Conservation (phyloP, 108 stramenopile genomes). For the Discostella pseudostelligera region DNA sequence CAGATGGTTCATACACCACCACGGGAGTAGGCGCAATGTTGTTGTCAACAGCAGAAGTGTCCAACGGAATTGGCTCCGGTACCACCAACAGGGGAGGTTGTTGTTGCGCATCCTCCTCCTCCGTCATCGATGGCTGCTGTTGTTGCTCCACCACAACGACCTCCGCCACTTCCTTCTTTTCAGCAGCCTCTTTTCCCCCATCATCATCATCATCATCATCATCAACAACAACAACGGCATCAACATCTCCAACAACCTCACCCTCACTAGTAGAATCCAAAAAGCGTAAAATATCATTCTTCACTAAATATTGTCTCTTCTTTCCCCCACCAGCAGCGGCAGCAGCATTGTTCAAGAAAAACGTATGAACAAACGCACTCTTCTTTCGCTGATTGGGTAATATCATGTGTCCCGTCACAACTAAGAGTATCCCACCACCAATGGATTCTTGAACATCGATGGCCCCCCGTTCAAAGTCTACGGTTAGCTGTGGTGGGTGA, state of each 20-base stretch:
- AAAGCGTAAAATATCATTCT: constrained; percentile 82
- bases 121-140: no score
- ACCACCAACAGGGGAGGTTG: constrained; percentile 11
- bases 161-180: constrained; percentile 11
- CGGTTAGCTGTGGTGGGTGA: constrained; percentile 21
- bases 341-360: constrained; percentile 56
- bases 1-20: constrained; percentile 37
- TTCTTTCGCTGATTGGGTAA: constrained; percentile 22
- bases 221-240: constrained; percentile 15
- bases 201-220: constrained; percentile 7
- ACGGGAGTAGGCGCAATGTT: constrained; percentile 13
- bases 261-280: constrained; percentile 44
- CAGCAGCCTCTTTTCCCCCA: constrained; percentile 7
- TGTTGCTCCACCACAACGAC: no score
- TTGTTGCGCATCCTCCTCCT: no score
- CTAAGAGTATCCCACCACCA: constrained; percentile 69
- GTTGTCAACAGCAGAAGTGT: constrained; percentile 4
- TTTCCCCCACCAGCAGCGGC: constrained; percentile 32
- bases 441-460: constrained; percentile 83
- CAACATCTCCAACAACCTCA: no score
- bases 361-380: constrained; percentile 75
- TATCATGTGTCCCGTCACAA: constrained; percentile 71
- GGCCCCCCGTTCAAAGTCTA: constrained; percentile 68
- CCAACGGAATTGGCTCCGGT: constrained; percentile 6
- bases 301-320: constrained; percentile 67